Percentiles rank a stretch among this genome's conserved stretches.
Evolutionary conservation across 129 eudicot species (phyloP).

Genomic region (Dittrichia graveolens): DNA sequence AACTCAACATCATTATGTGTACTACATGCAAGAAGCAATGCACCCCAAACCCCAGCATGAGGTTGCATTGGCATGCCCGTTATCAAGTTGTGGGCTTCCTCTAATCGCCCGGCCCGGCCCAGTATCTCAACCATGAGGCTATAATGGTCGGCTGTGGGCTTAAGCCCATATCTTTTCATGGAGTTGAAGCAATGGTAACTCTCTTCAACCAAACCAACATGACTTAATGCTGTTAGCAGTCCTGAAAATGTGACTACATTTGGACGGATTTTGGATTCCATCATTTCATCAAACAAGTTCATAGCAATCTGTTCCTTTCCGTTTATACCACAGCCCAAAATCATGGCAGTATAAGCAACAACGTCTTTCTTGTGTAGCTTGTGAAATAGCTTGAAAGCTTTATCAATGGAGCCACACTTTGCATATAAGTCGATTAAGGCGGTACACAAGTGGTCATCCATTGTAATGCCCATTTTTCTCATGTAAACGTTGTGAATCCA

Average conservation of each 20-base stretch:
- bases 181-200: slow-evolving; percentile 43
- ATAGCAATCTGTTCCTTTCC: slow-evolving; percentile 36
- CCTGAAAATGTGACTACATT: slow-evolving; percentile 49
- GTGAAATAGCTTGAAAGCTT: slow-evolving; percentile 42
- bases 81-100: slow-evolving; percentile 48
- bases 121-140: slow-evolving; percentile 50
- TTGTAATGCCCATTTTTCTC: slow-evolving; percentile 26
- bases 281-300: slow-evolving; percentile 49
- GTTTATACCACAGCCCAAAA: slow-evolving; percentile 42
- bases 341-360: slow-evolving; percentile 55
- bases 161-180: slow-evolving; percentile 36
- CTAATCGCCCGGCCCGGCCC: slow-evolving; percentile 46
- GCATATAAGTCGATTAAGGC: slow-evolving; percentile 55
- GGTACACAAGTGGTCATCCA: slow-evolving; percentile 48
- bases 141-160: slow-evolving; percentile 39
- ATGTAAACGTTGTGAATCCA: slow-evolving; percentile 35
- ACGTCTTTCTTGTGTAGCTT: slow-evolving; percentile 44
- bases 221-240: slow-evolving; percentile 38
- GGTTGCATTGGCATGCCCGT: slow-evolving; percentile 44
- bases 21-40: slow-evolving; percentile 42
- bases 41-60: slow-evolving; percentile 48
- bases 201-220: slow-evolving; percentile 30
- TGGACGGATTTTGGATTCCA: slow-evolving; percentile 36
- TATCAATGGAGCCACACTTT: slow-evolving; percentile 50
- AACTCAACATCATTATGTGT: slow-evolving; percentile 40